A percentile compares a stretch with the other conserved stretches of the same genome.
Evolutionary conservation across 495 filamentous ascomycete genomes (phyloP).

Genomic region (Echria macrotheca): DNA sequence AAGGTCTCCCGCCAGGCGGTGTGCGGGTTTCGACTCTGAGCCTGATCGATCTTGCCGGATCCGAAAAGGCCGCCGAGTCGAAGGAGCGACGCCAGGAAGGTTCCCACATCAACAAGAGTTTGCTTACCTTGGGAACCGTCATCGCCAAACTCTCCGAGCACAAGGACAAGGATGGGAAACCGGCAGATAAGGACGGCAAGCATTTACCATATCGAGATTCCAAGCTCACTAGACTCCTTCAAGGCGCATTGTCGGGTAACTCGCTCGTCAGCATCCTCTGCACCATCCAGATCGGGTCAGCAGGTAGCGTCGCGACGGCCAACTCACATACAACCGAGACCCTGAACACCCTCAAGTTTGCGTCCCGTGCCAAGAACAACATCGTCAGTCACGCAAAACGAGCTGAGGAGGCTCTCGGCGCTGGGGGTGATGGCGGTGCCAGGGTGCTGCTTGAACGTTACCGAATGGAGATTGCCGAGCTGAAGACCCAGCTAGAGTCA

Average conservation of each 20-base stretch:
- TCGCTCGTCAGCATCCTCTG: constrained; percentile 96
- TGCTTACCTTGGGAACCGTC: constrained; percentile 91
- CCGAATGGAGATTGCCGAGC: constrained; percentile 83
- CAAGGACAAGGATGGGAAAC: constrained; percentile 76
- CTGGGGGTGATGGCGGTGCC: constrained; percentile 72
- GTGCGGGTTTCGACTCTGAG: constrained; percentile 93
- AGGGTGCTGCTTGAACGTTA: constrained; percentile 89
- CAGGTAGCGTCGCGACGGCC: constrained; percentile 55
- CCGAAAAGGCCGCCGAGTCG: constrained; percentile 88
- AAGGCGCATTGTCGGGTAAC: constrained; percentile 87
- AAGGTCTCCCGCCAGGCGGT: constrained; percentile 76
- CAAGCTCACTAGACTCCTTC: constrained; percentile 89
- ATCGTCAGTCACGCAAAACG: constrained; percentile 96
- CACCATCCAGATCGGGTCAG: constrained; percentile 76
- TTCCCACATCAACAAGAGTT: constrained; percentile 96
- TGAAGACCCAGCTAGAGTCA: constrained; percentile 73
- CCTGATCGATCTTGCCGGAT: constrained; percentile 93
- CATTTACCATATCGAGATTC: constrained; percentile 95
- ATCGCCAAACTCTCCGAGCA: constrained; percentile 78
- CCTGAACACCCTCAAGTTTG: constrained; percentile 94
- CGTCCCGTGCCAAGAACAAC: constrained; percentile 92
- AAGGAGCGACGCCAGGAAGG: constrained; percentile 94
- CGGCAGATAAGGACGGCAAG: constrained; percentile 71
- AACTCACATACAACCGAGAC: constrained; percentile 78
- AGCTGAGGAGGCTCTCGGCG: constrained; percentile 79